Base-by-base conservation (phyloP, 305 asterid species). In the Solanum hybrid region DNA sequence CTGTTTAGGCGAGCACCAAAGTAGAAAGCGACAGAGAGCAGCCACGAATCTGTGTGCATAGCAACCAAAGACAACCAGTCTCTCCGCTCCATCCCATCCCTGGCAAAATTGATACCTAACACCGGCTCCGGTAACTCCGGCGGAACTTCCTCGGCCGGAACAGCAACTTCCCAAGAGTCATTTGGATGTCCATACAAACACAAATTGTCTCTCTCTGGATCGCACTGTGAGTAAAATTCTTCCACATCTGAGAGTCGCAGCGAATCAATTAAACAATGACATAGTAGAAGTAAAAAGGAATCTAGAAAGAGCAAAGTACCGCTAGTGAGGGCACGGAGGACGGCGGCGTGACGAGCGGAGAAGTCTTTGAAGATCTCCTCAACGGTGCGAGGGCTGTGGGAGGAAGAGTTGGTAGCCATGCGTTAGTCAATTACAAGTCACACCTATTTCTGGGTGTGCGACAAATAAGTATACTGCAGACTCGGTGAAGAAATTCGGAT, bases 81-180 rank as follows among this genome's bases (percentile, higher is more conserved):
- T 89, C 96, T 94, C 77, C 96, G 93, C 61, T 93, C 92, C 99
- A 96, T 97, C 37, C 99, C 99, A 91, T 97, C 98, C 93, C 98
- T 93, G 7, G 98, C 99, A 45, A 96, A 97, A 93, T 97, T 97
- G 94, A 97, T 96, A 75, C 99, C 99, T 39, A 97, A 94, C 10
- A 97, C 99, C 11, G 98, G 98, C 91, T 96, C 98, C 2, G 98
- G 99, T 77, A 97, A 95, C 94, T 96, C 98, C 0, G 98, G 99
- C n/a, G 98, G 99, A 76, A 96, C 98, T 91, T 97, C 99, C 92
- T 97, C 99, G 29, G 98, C 98, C 39, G 99, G 99, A 61, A 97
- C 92, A 89, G 93, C 92, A 76, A 97, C 98, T 92, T 97, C 98
- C 99, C 99, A 96, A n/a, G 94, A 92, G 88, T 95, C 99, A 90